phyloP scores from a whole-genome alignment of 2,329 filamentous ascomycete species.

The Cadophora malorum region DNA sequence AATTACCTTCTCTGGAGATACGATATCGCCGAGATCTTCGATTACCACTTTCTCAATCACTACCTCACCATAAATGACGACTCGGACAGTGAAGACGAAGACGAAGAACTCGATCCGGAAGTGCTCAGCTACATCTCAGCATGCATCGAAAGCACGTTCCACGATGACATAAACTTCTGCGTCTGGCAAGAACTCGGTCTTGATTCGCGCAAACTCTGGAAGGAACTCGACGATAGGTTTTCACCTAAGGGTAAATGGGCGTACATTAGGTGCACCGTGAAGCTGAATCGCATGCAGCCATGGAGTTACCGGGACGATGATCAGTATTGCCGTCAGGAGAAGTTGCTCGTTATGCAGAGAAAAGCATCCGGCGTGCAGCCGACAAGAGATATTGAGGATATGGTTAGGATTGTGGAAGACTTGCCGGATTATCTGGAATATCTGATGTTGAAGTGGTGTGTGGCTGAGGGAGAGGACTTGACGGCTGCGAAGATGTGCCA shows the following conservation, averaged over 20 bases:
- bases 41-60: neutral
- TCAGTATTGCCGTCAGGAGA: neutral
- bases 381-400: neutral
- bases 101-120: neutral
- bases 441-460: constrained; percentile 9
- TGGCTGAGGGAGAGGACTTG: constrained; percentile 1
- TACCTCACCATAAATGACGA: neutral
- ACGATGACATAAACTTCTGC: neutral
- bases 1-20: neutral
- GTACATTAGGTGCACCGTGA: constrained; percentile 1
- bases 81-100: neutral
- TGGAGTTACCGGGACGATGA: neutral
- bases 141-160: constrained; percentile 4
- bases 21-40: neutral
- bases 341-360: neutral
- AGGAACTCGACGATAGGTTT: constrained; percentile 6
- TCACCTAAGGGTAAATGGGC: constrained; percentile 4
- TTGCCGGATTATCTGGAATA: constrained; percentile 6
- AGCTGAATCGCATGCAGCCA: constrained; percentile 1
- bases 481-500: constrained; percentile 6
- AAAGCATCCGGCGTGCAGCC: neutral
- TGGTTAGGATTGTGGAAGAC: neutral
- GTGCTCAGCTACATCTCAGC: neutral
- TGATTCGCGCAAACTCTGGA: constrained; percentile 9
- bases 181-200: neutral